A percentile compares a stretch with the other conserved stretches of the same genome.
These are phyloP conservation scores for Castanospermum australe DNA, from an alignment of 306 rosid genomes.

Conservation along the genomic window DNA sequence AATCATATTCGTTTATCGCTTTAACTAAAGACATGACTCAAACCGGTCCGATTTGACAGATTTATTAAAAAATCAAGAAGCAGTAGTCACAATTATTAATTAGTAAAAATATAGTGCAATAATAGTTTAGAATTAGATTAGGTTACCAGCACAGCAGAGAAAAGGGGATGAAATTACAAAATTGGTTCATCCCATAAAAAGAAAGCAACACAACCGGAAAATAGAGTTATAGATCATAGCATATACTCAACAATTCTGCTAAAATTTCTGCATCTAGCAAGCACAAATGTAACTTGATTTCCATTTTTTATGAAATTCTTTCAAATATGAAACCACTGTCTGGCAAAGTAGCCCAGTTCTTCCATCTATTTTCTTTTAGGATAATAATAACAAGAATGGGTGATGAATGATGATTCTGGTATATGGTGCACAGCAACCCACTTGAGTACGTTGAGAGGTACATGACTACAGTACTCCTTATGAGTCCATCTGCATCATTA, in stretches of 20 bases:
- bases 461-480: not conserved
- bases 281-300: not conserved
- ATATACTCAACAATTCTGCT: not conserved
- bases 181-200: not conserved
- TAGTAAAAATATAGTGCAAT: too few species aligned
- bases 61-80: too few species aligned
- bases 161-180: too few species aligned
- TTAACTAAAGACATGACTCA: too few species aligned
- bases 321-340: not conserved
- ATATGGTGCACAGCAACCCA: not conserved
- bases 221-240: not conserved
- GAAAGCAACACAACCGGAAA: not conserved
- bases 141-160: too few species aligned
- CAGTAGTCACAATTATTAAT: too few species aligned
- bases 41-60: too few species aligned
- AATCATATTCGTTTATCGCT: too few species aligned
- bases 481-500: not conserved
- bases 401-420: not conserved
- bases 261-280: not conserved
- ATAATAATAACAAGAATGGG: not conserved
- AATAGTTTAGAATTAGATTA: too few species aligned
- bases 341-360: not conserved
- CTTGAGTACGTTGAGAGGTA: not conserved
- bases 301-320: not conserved
- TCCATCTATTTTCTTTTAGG: not conserved